Conservation (phyloP, 495 filamentous ascomycete species). For the Penicillium malachiteum region DNA sequence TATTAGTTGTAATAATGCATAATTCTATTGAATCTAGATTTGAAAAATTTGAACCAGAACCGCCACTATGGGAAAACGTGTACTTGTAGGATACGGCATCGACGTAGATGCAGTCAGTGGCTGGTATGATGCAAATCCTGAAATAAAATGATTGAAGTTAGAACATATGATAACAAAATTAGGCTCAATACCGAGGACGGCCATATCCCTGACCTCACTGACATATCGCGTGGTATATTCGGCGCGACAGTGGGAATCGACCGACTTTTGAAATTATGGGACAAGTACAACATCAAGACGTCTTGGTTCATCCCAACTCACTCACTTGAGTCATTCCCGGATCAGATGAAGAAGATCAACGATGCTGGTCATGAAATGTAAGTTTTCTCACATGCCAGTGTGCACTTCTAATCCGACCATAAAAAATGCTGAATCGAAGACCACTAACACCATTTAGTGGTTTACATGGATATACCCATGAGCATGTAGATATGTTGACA, state of each 20-base stretch:
- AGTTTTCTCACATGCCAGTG: background rate
- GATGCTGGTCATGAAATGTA: slow-evolving; percentile 39
- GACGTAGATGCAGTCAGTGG: slow-evolving; percentile 3
- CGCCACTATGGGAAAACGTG: background rate
- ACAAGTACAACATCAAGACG: slow-evolving; percentile 38
- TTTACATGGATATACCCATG: slow-evolving; percentile 46
- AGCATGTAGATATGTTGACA: slow-evolving; percentile 25
- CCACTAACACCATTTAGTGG: slow-evolving; percentile 12
- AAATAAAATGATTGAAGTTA: background rate
- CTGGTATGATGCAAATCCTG: background rate
- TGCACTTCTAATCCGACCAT: background rate
- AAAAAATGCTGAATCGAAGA: no score
- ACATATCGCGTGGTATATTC: slow-evolving; percentile 29
- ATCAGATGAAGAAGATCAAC: slow-evolving; percentile 32
- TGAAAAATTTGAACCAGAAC: no score
- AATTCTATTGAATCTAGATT: no score
- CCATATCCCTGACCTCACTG: background rate
- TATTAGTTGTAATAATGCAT: no score
- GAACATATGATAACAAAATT: background rate
- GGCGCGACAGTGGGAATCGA: slow-evolving; percentile 42
- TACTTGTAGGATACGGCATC: slow-evolving; percentile 1
- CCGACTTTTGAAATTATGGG: slow-evolving; percentile 36
- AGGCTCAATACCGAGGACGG: slow-evolving; percentile 12
- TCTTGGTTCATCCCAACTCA: slow-evolving; percentile 46
- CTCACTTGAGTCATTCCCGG: slow-evolving; percentile 37